These are phyloP conservation scores for Musa schizocarpa DNA, from an alignment of 176 grass and related monocot genomes.

Conservation along the genomic window DNA sequence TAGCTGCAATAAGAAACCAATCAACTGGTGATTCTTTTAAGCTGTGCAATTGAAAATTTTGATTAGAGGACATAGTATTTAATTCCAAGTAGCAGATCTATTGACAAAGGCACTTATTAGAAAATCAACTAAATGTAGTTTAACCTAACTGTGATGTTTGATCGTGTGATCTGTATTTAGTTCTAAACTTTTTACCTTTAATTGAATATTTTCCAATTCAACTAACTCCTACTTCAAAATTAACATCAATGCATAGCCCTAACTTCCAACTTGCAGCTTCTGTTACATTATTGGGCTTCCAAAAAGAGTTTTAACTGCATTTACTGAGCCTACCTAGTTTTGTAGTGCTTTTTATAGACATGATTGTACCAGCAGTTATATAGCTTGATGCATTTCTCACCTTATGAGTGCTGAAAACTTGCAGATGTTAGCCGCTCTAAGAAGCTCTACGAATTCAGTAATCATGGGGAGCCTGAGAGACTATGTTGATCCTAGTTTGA, in stretches of 20 bases:
- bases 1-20: too few relatives aligned
- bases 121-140: too few relatives aligned
- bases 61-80: too few relatives aligned
- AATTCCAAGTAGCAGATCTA: too few relatives aligned
- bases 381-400: constrained; percentile 11
- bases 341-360: constrained; percentile 3
- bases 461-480: constrained; percentile 59
- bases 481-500: constrained; percentile 63
- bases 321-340: too few relatives aligned
- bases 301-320: too few relatives aligned
- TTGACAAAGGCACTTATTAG: too few relatives aligned
- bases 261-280: background rate
- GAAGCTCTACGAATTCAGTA: constrained; percentile 44
- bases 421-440: constrained; percentile 83
- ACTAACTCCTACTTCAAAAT: background rate
- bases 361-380: background rate
- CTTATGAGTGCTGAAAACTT: constrained; percentile 3
- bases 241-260: background rate
- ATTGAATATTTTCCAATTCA: background rate
- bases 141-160: too few relatives aligned
- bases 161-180: background rate
- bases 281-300: background rate
- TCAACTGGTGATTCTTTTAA: too few relatives aligned
- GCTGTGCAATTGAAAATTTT: too few relatives aligned
- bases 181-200: background rate